Evolutionary conservation across 306 rosid genomes (phyloP), one percentile per base, ranked within the genome.

Genomic region (Alnus glutinosa): DNA sequence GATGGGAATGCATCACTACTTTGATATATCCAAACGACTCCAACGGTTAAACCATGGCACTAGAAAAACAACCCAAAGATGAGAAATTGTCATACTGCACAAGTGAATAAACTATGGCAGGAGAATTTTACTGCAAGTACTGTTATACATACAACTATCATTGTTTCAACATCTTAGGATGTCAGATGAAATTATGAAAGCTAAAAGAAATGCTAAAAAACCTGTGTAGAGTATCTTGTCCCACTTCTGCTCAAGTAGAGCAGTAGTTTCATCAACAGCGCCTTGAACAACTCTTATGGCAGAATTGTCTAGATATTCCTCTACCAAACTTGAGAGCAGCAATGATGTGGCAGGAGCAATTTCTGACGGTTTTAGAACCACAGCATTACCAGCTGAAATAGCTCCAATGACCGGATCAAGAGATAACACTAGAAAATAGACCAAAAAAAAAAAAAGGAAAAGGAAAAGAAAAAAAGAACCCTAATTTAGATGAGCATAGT

Each of bases 351-450:
- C 89, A 44, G 98, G 97, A 71, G 98, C 57, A 37, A 91, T 77
- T 86, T 93, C 98, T 15, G 97, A 93, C 44, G 98, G 98, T 78
- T 93, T 93, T 61, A 93, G 82, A 68, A 91, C 92, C 76, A 93
- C 97, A 0, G 92, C 70, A 28, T 93, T 93, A 23, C 98, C 97
- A 0, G 97, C 94, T 47, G 94, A 87, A 74, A 93, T 89, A 14
- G 98, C 97, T 82, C 98, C 97, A 47, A 93, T 93, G 57, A 93
- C 87, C 15, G 98, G 97, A 80, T 93, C 98, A 37, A 93, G 62
- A 23, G 98, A 93, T 85, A 93, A 76, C 82, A 86, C 98, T 91
- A 85, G 2, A 76, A 86, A 30, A 79, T 66, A 48, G 58, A 83
- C 75, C 57, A 3, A 80, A 72, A 46, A 77, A 76, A 75, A 36